Base-by-base conservation (phyloP, 257 asterid genomes). In the Craterostigma plantagineum region DNA sequence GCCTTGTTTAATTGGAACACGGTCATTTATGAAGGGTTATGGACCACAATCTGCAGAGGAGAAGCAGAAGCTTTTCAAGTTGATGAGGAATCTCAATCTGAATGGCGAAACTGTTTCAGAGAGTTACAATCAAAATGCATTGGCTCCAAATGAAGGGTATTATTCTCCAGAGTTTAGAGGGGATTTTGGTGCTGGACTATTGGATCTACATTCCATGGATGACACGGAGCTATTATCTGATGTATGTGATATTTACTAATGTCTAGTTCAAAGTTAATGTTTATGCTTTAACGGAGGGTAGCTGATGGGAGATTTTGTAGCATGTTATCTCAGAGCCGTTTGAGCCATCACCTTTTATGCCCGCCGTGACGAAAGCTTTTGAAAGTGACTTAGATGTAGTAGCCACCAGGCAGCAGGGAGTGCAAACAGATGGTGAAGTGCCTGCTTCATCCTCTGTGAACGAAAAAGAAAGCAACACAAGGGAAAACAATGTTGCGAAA, bases 21-120 rank as follows among this genome's bases (percentile, higher is more conserved):
- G 52, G 18, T 53, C 42, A 55, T 59, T 54, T 51, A 40, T 63
- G 76, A 63, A 79, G 93, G 91, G 93, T 39, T 76, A 80, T 49
- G 98, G 92, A 56, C 81, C 87, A n/a, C 98, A 90, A 55, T 83
- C 98, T 43, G 81, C 81, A 9, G 95, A 90, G 57, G 95, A 90
- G 84, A 90, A 83, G 50, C 98, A 90, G 70, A 79, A 93, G 65
- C 80, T 90, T 60, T 71, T 70, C 60, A 90, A 83, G 67, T 57
- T 83, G 66, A 90, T 83, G 95, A 76, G 95, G 64, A 90, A 90
- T 63, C 83, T 90, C 58, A 83, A 90, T 55, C 76, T 90, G 45
- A 75, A 73, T 43, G 84, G 94, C 37, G 98, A 90, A 60, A 68
- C 69, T 65, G 86, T 68, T 58, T 79, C 91, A 0, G 91, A 90